Evolutionary conservation across 1,284 basidiomycete genomes (phyloP), one percentile per base, ranked within the genome.

Genomic region (Boletus sp.): DNA sequence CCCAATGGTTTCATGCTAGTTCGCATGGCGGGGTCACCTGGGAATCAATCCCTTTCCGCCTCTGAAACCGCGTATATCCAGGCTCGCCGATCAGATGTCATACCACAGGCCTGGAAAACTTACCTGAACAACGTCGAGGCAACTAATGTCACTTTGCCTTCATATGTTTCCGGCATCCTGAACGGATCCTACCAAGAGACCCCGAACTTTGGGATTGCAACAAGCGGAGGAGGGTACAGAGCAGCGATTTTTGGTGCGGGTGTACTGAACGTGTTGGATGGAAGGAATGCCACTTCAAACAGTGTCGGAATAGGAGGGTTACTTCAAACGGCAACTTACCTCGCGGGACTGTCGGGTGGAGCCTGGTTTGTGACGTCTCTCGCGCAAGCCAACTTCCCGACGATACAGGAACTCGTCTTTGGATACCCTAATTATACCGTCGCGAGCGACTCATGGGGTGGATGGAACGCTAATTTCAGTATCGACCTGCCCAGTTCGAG

Each of bases 181-280:
- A 63, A 48, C 19, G 72, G 72, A 1, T 44, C 59, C 19, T 64
- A 64, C 33, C 43, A 56, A 2, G 50, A 68, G 14, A 65, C 68
- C 0, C 81, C 81, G 1, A 78, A 70, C 7, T 61, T 83, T 0
- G 79, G 78, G 0, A 80, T 83, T 51, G 77, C 80, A 0, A 70
- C 70, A 23, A 83, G 81, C 56, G 82, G 82, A 10, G 82, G 81
- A 19, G 77, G 81, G 0, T 78, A 80, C 60, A 73, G 83, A 6
- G 82, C 84, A 0, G 78, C 81, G 0, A 75, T 81, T 3, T 83
- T 83, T 64, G 81, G 80, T 9, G 81, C 81, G 0, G 84, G 80
- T 1, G 74, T 82, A 6, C 64, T 85, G 47, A 80, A 80, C 55
- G 79, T 80, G 2, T 65, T 86, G 27, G 85, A 86, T 61, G 80